phyloP scores from a whole-genome alignment of 257 asterid species.

The Scutellaria minor region DNA sequence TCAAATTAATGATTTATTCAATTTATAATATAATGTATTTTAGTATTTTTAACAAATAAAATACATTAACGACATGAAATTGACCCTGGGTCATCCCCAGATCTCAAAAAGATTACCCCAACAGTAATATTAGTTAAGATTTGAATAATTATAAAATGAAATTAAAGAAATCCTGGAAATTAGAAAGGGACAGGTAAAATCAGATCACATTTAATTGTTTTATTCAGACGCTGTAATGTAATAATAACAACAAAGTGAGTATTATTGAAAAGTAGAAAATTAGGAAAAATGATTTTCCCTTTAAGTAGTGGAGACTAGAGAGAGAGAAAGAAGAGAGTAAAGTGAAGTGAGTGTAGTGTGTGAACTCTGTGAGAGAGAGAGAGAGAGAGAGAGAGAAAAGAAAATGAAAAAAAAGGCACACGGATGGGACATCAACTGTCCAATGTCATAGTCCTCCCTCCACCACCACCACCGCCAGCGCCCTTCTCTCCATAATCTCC shows the following conservation, averaged over 20 bases:
- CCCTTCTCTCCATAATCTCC: constrained; percentile 34
- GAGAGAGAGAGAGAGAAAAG: background rate
- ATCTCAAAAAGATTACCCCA: background rate
- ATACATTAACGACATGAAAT: no score
- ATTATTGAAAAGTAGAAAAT: constrained; percentile 1
- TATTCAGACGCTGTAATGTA: background rate
- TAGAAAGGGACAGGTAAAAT: background rate
- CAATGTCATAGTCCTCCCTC: constrained; percentile 34
- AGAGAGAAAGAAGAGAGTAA: constrained; percentile 24
- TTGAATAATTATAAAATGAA: background rate
- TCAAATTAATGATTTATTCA: no score
- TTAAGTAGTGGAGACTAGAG: constrained; percentile 36
- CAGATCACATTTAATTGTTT: background rate
- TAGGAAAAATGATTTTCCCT: constrained; percentile 6
- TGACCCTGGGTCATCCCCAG: background rate
- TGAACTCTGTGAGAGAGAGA: constrained; percentile 22
- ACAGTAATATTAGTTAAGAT: background rate
- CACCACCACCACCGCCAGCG: constrained; percentile 8
- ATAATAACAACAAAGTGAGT: constrained; percentile 6
- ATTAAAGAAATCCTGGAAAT: background rate
- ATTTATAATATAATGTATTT: no score
- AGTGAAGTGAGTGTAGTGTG: constrained; percentile 33
- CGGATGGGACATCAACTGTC: constrained; percentile 44
- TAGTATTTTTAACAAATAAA: no score
- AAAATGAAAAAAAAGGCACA: constrained; percentile 13